Percentiles rank a stretch among this genome's conserved stretches.
Evolutionary conservation across 106 monocot genomes (phyloP).

Genomic region (Agapanthus africanus): DNA sequence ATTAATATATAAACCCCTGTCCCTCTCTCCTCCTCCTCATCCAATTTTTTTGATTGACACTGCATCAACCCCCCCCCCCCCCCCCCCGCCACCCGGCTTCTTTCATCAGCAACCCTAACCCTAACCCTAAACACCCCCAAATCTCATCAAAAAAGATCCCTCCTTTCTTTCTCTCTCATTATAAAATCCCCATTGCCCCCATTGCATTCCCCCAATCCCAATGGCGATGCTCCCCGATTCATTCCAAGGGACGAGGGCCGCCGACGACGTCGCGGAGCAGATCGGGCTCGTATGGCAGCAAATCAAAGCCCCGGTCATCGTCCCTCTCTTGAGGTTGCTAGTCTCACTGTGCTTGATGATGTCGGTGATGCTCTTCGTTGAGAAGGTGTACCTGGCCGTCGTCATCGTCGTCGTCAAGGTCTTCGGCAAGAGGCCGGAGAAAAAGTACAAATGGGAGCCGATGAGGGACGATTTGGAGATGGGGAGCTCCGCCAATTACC

Average conservation of each 20-base stretch:
- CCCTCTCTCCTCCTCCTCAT: no score
- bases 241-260: slow-evolving; percentile 4
- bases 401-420: slow-evolving; percentile 27
- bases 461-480: slow-evolving; percentile 37
- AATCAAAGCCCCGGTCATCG: slow-evolving; percentile 26
- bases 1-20: no score
- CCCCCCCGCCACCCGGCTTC: no score
- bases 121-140: no score
- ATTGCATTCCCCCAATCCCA: no score
- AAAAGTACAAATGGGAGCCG: slow-evolving; percentile 40
- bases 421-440: slow-evolving; percentile 27
- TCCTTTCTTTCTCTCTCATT: no score
- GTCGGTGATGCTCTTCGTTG: slow-evolving; percentile 37
- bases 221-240: background rate
- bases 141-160: no score
- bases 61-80: no score
- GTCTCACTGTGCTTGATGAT: slow-evolving; percentile 31
- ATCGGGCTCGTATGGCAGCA: slow-evolving; percentile 26
- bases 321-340: slow-evolving; percentile 22
- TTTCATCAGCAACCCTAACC: no score
- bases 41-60: no score
- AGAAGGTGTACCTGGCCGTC: slow-evolving; percentile 37
- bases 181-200: no score
- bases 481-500: slow-evolving; percentile 25
- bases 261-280: slow-evolving; percentile 21